Evolutionary conservation across 108 stramenopile genomes (phyloP), one percentile per base, ranked within the genome.

Genomic region (Schizochytrium sp.): DNA sequence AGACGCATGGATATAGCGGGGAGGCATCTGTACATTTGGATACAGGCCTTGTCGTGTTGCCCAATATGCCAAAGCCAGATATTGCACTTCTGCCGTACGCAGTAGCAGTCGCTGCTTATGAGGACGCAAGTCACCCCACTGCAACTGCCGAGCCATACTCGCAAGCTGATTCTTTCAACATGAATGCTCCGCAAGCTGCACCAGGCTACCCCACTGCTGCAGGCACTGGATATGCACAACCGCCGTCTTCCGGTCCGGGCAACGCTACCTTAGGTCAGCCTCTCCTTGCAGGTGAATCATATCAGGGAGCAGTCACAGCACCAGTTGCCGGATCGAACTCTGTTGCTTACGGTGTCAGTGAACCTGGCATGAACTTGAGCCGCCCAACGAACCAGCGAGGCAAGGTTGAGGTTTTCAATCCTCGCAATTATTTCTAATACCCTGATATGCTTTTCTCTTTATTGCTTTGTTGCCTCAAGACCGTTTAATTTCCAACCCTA

Each of bases 31-130:
- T 83, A 5, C 76, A 83, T 28, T 40, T 83, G 5, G 53, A 49
- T 3, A 83, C 76, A 5, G 76, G 76, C 5, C 76, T 83, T 10
- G 47, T 83, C 1, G 76, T 83, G 5, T 40, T 83, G 15, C 76
- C 76, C 8, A 42, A 42, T 53, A 83, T 83, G 76, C 76, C 47
- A 8, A 83, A 53, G 10, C 76, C 76, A 0, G 47, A 49, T 28
- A 1, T 10, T 10, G 50, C 76, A 5, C 50, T 83, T 17, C 8
- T 83, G 47, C 76, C 76, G 0, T 83, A 55, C 53, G 76, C 47
- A 1, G 28, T 42, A 13, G 76, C 76, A 5, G 76, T 83, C 53
- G 76, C 53, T 40, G 76, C 76, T n/a, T 47, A 83, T 47, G 55
- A 47, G 76, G 47, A 5, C 76, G 76, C 45, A 53, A 83, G 5